Conservation (phyloP, 768 basidiomycete species). For the Auriscalpium orientale region DNA sequence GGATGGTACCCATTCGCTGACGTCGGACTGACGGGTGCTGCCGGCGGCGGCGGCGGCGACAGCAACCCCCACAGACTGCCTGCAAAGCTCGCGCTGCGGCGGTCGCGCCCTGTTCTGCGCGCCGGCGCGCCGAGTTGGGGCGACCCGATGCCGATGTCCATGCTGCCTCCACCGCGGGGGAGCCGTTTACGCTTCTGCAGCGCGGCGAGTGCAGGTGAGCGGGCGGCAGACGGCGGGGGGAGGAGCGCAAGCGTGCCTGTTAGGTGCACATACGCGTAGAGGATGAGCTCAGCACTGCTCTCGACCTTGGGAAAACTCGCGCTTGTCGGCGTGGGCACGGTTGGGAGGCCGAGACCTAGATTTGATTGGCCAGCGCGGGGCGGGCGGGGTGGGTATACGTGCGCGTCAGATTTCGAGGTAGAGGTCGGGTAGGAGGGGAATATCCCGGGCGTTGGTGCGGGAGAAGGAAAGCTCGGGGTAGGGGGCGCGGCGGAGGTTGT, state of each 20-base stretch:
- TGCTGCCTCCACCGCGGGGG: slow-evolving; percentile 65
- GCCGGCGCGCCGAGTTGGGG: slow-evolving; percentile 19
- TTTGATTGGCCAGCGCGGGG: slow-evolving; percentile 12
- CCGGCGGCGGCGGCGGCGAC: slow-evolving; percentile 17
- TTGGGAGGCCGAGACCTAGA: slow-evolving; percentile 20
- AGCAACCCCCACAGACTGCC: slow-evolving; percentile 37
- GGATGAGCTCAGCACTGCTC: slow-evolving; percentile 47
- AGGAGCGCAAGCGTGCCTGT: slow-evolving; percentile 58
- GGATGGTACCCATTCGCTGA: slow-evolving; percentile 8
- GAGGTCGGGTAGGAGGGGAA: slow-evolving; percentile 1
- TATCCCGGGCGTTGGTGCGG: slow-evolving; percentile 21
- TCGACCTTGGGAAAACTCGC: not conserved
- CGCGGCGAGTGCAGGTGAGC: slow-evolving; percentile 35
- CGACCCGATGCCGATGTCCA: slow-evolving; percentile 59
- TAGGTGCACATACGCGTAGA: slow-evolving; percentile 83
- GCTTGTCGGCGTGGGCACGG: slow-evolving; percentile 1
- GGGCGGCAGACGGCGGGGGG: slow-evolving; percentile 39
- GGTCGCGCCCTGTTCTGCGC: slow-evolving; percentile 30
- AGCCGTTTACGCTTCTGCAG: slow-evolving; percentile 44
- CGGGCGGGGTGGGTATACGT: slow-evolving; percentile 19
- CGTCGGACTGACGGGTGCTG: slow-evolving; percentile 5
- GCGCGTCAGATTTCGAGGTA: slow-evolving; percentile 12
- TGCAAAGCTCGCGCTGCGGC: slow-evolving; percentile 42
- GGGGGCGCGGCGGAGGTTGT: slow-evolving; percentile 21
- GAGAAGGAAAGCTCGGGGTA: slow-evolving; percentile 21